phyloP scores from a whole-genome alignment of 495 filamentous ascomycete genomes.

The Eremomyces bilateralis region DNA sequence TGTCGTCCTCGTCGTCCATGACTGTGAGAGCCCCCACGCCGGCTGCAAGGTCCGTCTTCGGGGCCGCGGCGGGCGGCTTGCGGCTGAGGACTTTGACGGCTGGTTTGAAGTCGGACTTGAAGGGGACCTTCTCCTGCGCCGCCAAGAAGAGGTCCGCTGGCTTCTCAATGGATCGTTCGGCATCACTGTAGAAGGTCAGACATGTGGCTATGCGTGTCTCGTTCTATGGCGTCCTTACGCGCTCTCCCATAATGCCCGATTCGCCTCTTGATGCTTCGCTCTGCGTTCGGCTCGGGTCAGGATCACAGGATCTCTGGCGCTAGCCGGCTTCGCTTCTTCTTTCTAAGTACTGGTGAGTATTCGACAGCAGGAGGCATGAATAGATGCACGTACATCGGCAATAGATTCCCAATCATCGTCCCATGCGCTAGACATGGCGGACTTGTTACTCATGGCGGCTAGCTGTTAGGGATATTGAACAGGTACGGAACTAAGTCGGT shows the following conservation, averaged over 20 bases:
- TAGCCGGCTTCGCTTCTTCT: slow-evolving; percentile 13
- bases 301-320: slow-evolving; percentile 26
- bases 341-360: slow-evolving; percentile 14
- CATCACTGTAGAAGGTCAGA: too few relatives aligned
- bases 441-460: slow-evolving; percentile 28
- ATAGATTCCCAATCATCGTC: slow-evolving; percentile 73
- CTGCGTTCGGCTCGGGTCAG: slow-evolving; percentile 54
- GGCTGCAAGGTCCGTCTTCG: slow-evolving; percentile 25
- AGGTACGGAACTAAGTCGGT: too few relatives aligned
- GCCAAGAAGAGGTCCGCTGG: slow-evolving; percentile 64
- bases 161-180: too few relatives aligned
- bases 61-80: slow-evolving; percentile 35
- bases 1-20: slow-evolving; percentile 36
- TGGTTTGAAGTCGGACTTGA: slow-evolving; percentile 66
- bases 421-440: slow-evolving; percentile 55
- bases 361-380: not conserved
- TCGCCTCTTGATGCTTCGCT: slow-evolving; percentile 59
- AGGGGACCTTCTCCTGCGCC: slow-evolving; percentile 38
- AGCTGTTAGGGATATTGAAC: too few relatives aligned
- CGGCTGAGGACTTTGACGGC: slow-evolving; percentile 65
- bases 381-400: slow-evolving; percentile 33
- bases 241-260: slow-evolving; percentile 70
- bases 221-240: slow-evolving; percentile 47
- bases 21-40: slow-evolving; percentile 31
- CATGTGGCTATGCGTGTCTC: not conserved